Evolutionary conservation across 2,329 filamentous ascomycete genomes (phyloP), one percentile per base, ranked within the genome.

Genomic region (Colletotrichum endophyticum): DNA sequence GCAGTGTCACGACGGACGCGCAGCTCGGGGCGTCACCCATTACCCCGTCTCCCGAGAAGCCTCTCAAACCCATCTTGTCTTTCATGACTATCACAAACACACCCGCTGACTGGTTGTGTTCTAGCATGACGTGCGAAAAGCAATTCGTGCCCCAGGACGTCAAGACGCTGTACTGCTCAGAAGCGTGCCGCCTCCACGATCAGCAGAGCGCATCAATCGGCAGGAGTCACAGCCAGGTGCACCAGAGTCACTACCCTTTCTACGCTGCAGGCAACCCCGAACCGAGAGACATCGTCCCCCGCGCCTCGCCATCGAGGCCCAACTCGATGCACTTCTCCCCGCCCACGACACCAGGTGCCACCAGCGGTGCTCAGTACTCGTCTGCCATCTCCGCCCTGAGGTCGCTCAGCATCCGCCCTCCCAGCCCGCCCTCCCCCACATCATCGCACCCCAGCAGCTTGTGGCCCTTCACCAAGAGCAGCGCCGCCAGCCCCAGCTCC

Each of bases 71-170:
- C 78, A 76, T 78, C 73, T 82, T 84, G 84, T 82, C 83, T 84
- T 83, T 82, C 83, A 82, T 78, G 70, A 78, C 69, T 19, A 28
- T 69, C 49, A 70, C 66, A 76, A 76, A 77, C 19, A 53, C 44
- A 80, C 75, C 34, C 64, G 80, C 84, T 84, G 78, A 84, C 80
- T 72, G 79, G 67, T 78, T 75, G 56, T 75, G 68, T 69, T 80
- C 62, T 80, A 93, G 92, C 84, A 93, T 93, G 91, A 90, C 88
- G 12, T 93, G 92, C 83, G 92, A 93, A 82, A 93, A 93, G 84
- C 91, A 93, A 84, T 93, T 93, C 82, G 84, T 92, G 28, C 88
- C 91, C 66, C 86, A 88, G 56, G 89, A 91, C 80, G 91, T 91
- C 79, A 89, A 87, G 77, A 87, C 88, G 77, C 83, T 93, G 59